A percentile compares a stretch with the other conserved stretches of the same genome.
Conservation (phyloP, 441 rosid species). For the Rhodomyrtus psidioides region DNA sequence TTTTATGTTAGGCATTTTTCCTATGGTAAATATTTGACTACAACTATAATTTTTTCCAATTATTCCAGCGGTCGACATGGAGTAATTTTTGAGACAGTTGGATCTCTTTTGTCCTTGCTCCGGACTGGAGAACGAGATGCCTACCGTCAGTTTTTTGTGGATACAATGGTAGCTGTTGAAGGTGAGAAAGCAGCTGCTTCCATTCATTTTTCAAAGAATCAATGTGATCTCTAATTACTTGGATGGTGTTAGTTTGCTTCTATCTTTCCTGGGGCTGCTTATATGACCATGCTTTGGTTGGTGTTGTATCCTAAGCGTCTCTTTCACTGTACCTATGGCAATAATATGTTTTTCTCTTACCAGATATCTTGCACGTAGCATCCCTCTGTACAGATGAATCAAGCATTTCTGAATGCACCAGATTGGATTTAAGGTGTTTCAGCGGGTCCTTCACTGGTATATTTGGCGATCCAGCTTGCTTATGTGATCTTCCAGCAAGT, state of each 20-base stretch:
- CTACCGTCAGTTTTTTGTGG: slow-evolving; percentile 69
- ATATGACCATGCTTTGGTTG: neutral
- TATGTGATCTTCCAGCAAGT: slow-evolving; percentile 61
- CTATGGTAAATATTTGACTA: neutral
- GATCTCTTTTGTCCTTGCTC: slow-evolving; percentile 77
- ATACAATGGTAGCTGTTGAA: slow-evolving; percentile 66
- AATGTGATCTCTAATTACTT: slow-evolving; percentile 4
- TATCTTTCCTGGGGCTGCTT: neutral
- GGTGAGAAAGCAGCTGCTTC: slow-evolving; percentile 33
- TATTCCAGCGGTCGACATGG: slow-evolving; percentile 64
- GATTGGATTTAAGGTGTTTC: slow-evolving; percentile 59
- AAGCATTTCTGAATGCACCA: slow-evolving; percentile 17
- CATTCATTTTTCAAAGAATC: neutral
- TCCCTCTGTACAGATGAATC: slow-evolving; percentile 28
- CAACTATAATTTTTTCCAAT: neutral
- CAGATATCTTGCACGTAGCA: slow-evolving; percentile 62
- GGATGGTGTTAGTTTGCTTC: neutral
- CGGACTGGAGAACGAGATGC: slow-evolving; percentile 80
- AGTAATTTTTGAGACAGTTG: slow-evolving; percentile 80
- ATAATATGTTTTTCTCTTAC: slow-evolving; percentile 1
- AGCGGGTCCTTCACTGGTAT: slow-evolving; percentile 45
- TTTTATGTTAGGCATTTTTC: neutral
- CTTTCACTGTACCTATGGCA: slow-evolving; percentile 6
- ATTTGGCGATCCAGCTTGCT: slow-evolving; percentile 44
- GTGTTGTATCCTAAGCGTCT: neutral